Base-by-base conservation (phyloP, 257 asterid genomes). In the Lavandula angustifolia region DNA sequence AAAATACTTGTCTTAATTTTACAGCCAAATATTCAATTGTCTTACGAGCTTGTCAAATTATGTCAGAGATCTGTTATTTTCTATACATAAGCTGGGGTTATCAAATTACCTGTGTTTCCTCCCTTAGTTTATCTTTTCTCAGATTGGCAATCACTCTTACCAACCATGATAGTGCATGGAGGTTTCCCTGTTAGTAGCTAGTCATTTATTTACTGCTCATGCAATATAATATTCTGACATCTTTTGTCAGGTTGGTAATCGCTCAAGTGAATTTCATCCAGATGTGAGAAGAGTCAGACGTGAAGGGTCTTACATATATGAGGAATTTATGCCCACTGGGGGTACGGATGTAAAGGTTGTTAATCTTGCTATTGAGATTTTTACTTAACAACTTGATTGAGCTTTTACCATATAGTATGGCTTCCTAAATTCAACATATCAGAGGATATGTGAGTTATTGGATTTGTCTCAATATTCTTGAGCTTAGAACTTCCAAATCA, bases 271-370 rank as follows among this genome's bases (percentile, higher is more conserved):
- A 76, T 92, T 92, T 76, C 97, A 82, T 82, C 99, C 97, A 9
- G 99, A 92, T 60, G 96, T 87, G 60, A 81, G 99, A 83, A 84
- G 87, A 75, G 99, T 92, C 73, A 85, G 99, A 71, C 99, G 97
- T 54, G 97, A 89, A 83, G 99, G 99, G 62, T 92, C 99, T 65
- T 92, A 92, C 75, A 91, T 92, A 64, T 92, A 92, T 1, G 99
- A 92, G 82, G 99, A 92, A 81, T 92, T 92, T 80, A 92, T 92
- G 99, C 99, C 99, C 68, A 92, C 99, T 7, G 99, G 99, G 32
- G 99, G 99, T 77, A 92, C 99, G 52, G 97, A 89, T 77, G 97
- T 92, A 47, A 92, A 92, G 99, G 99, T 92, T 72, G 47, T 55
- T 66, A 10, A 44, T 60, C 66, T 9, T 67, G 35, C 32, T 55